Percentiles rank a stretch among this genome's conserved stretches.
phyloP scores from a whole-genome alignment of 805 yeast species.

The Saccharomycopsis olivae region DNA sequence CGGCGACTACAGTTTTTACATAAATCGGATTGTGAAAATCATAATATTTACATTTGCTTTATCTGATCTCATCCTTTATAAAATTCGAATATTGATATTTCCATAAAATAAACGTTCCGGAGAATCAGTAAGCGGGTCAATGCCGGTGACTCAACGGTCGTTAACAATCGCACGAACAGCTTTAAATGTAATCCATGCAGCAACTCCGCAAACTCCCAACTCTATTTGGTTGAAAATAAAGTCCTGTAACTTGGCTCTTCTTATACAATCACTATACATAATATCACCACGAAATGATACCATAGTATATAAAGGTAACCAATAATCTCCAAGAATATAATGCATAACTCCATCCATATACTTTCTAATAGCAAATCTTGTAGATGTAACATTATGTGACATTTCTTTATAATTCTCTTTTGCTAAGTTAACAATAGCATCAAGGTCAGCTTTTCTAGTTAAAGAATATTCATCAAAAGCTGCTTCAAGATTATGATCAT shows the following conservation, averaged over 20 bases:
- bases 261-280: constrained; percentile 59
- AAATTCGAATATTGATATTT: no score
- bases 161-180: not conserved
- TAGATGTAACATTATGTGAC: constrained; percentile 68
- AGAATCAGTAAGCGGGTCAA: no score
- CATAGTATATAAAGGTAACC: constrained; percentile 91
- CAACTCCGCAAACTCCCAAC: constrained; percentile 4
- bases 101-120: no score
- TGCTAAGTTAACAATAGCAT: constrained; percentile 70
- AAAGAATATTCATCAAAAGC: constrained; percentile 49
- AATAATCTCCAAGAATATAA: constrained; percentile 42
- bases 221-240: constrained; percentile 30
- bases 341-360: constrained; percentile 57
- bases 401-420: constrained; percentile 76
- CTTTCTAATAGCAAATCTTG: constrained; percentile 53
- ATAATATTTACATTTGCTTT: no score
- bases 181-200: constrained; percentile 1
- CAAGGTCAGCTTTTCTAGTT: constrained; percentile 52
- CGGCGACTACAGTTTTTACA: no score
- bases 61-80: no score
- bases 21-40: no score
- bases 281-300: constrained; percentile 82
- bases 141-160: no score
- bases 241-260: constrained; percentile 43
- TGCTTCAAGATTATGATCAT: constrained; percentile 28